Evolutionary conservation across 805 yeast species (phyloP).

Genomic region (Cyberlindnera maritima): DNA sequence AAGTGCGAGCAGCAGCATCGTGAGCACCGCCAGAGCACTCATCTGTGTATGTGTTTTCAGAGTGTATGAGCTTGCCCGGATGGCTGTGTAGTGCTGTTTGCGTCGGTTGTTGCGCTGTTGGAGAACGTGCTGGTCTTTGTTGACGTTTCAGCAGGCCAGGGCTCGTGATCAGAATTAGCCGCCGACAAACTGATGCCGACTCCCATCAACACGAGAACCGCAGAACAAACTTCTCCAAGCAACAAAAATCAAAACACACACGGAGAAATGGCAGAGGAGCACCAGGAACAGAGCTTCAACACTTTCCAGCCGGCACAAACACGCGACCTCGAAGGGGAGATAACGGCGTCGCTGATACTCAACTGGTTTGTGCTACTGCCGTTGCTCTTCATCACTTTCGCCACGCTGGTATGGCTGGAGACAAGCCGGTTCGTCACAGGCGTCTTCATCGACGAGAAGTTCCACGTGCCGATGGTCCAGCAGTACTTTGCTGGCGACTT

Average conservation of each 20-base stretch:
- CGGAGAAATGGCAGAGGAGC: neutral
- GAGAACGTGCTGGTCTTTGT: no score
- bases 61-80: no score
- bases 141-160: no score
- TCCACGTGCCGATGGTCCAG: constrained; percentile 80
- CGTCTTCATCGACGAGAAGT: constrained; percentile 66
- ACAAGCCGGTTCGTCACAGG: constrained; percentile 31
- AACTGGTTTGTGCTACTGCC: constrained; percentile 35
- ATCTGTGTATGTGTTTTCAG: no score
- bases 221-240: no score
- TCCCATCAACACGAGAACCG: no score
- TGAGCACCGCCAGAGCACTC: no score
- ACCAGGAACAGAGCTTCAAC: neutral
- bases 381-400: constrained; percentile 26
- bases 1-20: neutral
- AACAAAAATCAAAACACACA: neutral
- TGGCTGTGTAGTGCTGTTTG: no score
- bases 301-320: neutral
- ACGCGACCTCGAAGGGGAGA: constrained; percentile 27
- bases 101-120: no score
- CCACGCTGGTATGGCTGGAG: constrained; percentile 27
- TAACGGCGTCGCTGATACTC: constrained; percentile 26
- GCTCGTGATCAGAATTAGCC: no score
- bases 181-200: no score
- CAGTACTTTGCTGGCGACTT: constrained; percentile 62